A percentile compares a stretch with the other conserved stretches of the same genome.
These are phyloP conservation scores for Quercus gilva DNA, from an alignment of 306 rosid genomes.

Conservation along the genomic window DNA sequence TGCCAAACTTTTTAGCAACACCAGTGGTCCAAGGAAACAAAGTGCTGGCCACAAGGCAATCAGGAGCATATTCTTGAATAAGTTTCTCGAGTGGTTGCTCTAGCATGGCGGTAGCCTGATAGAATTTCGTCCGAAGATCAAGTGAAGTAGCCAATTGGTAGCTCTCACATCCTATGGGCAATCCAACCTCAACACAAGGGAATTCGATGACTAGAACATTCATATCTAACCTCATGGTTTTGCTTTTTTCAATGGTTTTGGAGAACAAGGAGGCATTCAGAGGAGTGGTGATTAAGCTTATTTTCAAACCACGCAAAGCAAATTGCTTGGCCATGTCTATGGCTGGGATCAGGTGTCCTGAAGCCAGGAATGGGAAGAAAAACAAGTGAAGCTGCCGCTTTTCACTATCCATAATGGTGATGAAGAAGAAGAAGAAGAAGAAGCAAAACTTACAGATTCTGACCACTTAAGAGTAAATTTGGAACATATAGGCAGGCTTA, in stretches of 20 bases:
- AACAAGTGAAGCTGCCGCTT: slow-evolving; percentile 12
- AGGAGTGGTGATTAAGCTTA: slow-evolving; percentile 36
- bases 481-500: no score
- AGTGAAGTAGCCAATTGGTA: slow-evolving; percentile 17
- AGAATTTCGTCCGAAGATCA: neutral
- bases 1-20: slow-evolving; percentile 38
- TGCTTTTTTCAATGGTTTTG: neutral
- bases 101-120: slow-evolving; percentile 30
- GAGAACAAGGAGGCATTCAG: slow-evolving; percentile 15
- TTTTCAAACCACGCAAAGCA: slow-evolving; percentile 18
- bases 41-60: slow-evolving; percentile 45
- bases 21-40: slow-evolving; percentile 47
- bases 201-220: slow-evolving; percentile 24
- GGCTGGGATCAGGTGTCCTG: slow-evolving; percentile 33
- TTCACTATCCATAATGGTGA: neutral
- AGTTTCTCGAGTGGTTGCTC: slow-evolving; percentile 39
- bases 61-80: slow-evolving; percentile 33
- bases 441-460: no score
- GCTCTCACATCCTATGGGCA: slow-evolving; percentile 55
- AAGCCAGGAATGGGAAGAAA: slow-evolving; percentile 35
- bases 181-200: slow-evolving; percentile 33
- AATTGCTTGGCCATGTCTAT: slow-evolving; percentile 35
- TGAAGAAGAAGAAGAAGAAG: no score
- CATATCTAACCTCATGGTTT: neutral
- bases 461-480: no score